Conservation (phyloP, 169 alveolate genomes). For the Perkinsus olseni region DNA sequence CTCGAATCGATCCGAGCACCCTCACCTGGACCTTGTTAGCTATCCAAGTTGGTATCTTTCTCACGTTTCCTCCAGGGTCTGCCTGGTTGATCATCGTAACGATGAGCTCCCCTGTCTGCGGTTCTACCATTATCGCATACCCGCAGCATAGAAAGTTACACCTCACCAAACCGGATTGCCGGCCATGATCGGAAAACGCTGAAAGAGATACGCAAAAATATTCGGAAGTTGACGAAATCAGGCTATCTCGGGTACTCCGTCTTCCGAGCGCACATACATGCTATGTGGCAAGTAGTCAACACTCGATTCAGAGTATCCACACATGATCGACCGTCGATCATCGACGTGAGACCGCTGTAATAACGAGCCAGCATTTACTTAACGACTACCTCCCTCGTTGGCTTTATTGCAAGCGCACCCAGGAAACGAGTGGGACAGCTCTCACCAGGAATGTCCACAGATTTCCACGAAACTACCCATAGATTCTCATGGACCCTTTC, state of each 20-base stretch:
- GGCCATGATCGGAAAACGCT: background rate
- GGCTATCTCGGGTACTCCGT: too few relatives aligned
- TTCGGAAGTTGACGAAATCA: too few relatives aligned
- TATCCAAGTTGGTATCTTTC: background rate
- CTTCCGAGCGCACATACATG: too few relatives aligned
- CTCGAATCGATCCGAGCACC: background rate
- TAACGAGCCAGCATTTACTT: too few relatives aligned
- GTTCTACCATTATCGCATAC: background rate
- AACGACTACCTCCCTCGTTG: too few relatives aligned
- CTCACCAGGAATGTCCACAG: background rate
- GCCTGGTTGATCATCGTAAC: background rate
- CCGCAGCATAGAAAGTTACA: background rate
- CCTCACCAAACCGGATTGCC: background rate
- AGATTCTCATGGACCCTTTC: background rate
- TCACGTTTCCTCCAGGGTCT: background rate
- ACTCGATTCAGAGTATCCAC: too few relatives aligned
- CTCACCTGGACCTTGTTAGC: background rate
- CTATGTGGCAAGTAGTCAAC: too few relatives aligned
- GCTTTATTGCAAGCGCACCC: too few relatives aligned
- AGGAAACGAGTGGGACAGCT: background rate
- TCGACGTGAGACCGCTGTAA: too few relatives aligned
- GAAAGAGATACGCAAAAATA: background rate
- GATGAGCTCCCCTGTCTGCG: background rate
- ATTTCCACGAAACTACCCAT: background rate
- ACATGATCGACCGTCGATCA: too few relatives aligned